These are phyloP conservation scores for Ramularia collo-cygni DNA, from an alignment of 2,329 filamentous ascomycete genomes.

Conservation along the genomic window DNA sequence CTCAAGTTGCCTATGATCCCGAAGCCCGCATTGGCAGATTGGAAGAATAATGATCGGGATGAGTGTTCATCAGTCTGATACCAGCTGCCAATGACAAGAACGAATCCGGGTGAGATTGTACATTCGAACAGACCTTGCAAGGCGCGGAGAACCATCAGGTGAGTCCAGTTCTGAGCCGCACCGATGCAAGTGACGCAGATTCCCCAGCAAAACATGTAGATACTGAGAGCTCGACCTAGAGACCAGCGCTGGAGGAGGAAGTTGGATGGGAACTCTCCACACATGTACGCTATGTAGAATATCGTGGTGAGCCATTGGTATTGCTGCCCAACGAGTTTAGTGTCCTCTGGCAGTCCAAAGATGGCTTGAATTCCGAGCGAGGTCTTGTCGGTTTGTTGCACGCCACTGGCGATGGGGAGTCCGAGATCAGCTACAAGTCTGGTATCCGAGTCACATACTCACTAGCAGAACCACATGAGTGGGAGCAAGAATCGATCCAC, in stretches of 20 bases:
- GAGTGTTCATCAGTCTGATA: slow-evolving; percentile 32
- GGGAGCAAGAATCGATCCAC: slow-evolving; percentile 42
- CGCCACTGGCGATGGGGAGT: slow-evolving; percentile 33
- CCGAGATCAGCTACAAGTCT: no score
- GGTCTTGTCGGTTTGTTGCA: slow-evolving; percentile 46
- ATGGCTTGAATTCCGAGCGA: slow-evolving; percentile 34
- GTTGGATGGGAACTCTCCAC: slow-evolving; percentile 32
- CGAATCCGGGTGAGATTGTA: slow-evolving; percentile 32
- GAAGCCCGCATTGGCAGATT: slow-evolving; percentile 33
- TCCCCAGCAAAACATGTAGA: slow-evolving; percentile 31
- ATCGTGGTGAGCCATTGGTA: slow-evolving; percentile 38
- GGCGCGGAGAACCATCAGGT: slow-evolving; percentile 31
- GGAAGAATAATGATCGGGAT: slow-evolving; percentile 31
- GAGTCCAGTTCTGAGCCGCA: slow-evolving; percentile 28
- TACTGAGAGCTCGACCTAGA: slow-evolving; percentile 30
- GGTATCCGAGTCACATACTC: no score
- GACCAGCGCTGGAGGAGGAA: slow-evolving; percentile 31
- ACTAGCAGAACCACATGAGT: slow-evolving; percentile 41
- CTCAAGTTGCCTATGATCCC: slow-evolving; percentile 23
- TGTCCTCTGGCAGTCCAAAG: slow-evolving; percentile 46
- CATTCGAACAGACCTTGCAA: slow-evolving; percentile 35
- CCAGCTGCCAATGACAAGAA: slow-evolving; percentile 31
- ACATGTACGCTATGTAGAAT: slow-evolving; percentile 39
- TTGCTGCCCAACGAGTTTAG: slow-evolving; percentile 31
- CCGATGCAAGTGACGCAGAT: slow-evolving; percentile 25